These are phyloP conservation scores for Suaeda aralocaspica DNA, from an alignment of 148 eudicot genomes.

Conservation along the genomic window DNA sequence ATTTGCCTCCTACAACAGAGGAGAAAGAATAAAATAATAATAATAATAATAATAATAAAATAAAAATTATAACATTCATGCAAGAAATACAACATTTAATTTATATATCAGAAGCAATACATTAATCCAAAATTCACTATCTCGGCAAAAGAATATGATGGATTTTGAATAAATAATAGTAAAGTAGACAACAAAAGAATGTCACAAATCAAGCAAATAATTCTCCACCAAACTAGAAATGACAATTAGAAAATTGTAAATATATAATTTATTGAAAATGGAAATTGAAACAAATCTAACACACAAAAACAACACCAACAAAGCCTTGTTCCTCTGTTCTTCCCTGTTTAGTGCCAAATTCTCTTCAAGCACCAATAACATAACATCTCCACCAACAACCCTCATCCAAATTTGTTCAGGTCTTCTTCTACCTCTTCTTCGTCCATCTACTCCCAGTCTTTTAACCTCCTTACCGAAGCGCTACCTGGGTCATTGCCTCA, in stretches of 20 bases:
- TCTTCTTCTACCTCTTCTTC: too few species aligned
- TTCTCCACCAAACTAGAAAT: not conserved
- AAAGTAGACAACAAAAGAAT: not conserved
- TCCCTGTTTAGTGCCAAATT: too few species aligned
- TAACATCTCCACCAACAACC: too few species aligned
- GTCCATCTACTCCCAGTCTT: too few species aligned
- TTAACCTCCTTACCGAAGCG: too few species aligned
- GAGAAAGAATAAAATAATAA: conserved; percentile 12
- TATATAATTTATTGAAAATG: too few species aligned
- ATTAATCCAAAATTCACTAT: not conserved
- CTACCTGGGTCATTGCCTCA: too few species aligned
- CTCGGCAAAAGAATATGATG: not conserved
- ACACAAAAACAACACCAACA: too few species aligned
- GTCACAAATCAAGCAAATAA: not conserved
- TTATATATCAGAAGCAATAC: not conserved
- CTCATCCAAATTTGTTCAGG: too few species aligned
- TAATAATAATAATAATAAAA: conserved; percentile 2
- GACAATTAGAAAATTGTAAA: not conserved
- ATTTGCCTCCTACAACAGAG: conserved; percentile 86
- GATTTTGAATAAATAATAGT: not conserved
- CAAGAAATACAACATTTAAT: not conserved
- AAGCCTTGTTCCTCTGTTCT: too few species aligned
- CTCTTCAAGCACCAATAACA: too few species aligned
- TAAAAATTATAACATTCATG: conserved; percentile 5
- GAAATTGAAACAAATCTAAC: too few species aligned